These are phyloP conservation scores for Extremus antarcticus DNA, from an alignment of 495 filamentous ascomycete species.

Conservation along the genomic window DNA sequence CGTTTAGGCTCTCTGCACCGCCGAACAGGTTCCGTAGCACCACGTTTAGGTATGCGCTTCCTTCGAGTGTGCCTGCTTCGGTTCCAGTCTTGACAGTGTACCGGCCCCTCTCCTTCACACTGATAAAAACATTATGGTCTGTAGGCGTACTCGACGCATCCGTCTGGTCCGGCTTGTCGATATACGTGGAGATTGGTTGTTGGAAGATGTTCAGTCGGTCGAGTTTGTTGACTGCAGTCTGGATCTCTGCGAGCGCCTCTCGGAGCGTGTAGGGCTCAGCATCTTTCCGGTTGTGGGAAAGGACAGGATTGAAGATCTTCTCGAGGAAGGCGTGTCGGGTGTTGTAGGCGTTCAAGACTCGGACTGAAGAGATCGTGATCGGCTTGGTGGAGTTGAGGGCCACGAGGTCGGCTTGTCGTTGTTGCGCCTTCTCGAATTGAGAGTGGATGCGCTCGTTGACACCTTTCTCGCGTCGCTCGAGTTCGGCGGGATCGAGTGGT, in stretches of 20 bases:
- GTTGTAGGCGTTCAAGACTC: constrained; percentile 63
- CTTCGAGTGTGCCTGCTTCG: constrained; percentile 82
- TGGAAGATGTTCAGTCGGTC: constrained; percentile 81
- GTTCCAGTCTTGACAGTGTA: constrained; percentile 83
- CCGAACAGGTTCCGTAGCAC: constrained; percentile 86
- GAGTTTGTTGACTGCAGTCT: constrained; percentile 58
- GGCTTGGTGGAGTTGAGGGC: constrained; percentile 69
- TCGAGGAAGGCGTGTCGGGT: constrained; percentile 73
- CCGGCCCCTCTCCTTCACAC: constrained; percentile 64
- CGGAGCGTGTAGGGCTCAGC: constrained; percentile 60
- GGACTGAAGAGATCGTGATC: constrained; percentile 69
- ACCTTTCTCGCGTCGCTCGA: constrained; percentile 51
- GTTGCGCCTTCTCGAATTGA: constrained; percentile 56
- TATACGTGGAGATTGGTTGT: constrained; percentile 63
- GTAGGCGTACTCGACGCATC: constrained; percentile 51
- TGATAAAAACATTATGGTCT: constrained; percentile 67
- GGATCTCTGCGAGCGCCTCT: constrained; percentile 62
- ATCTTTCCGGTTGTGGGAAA: constrained; percentile 54
- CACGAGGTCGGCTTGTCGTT: constrained; percentile 51
- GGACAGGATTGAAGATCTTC: constrained; percentile 62
- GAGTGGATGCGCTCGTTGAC: constrained; percentile 50
- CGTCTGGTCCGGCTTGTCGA: constrained; percentile 55
- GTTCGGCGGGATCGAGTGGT: constrained; percentile 47
- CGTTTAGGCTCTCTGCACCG: constrained; percentile 76
- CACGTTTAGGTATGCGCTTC: constrained; percentile 76